A percentile compares a stretch with the other conserved stretches of the same genome.
phyloP scores from a whole-genome alignment of 2,329 filamentous ascomycete genomes.

The Penicillium sp. region DNA sequence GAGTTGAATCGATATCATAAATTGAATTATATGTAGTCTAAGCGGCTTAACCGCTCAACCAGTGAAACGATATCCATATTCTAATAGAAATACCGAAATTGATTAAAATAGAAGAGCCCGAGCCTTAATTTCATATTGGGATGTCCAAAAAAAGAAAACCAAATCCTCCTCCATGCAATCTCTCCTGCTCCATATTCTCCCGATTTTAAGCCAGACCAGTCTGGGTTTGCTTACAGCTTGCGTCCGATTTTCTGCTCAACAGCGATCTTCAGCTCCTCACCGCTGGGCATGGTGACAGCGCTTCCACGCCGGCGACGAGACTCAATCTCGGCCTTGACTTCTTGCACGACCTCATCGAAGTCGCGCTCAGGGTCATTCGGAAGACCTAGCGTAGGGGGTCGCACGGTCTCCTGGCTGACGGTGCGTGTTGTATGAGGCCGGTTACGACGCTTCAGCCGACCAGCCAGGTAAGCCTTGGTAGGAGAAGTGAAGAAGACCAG shows the following conservation, averaged over 20 bases:
- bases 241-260: conserved; percentile 57
- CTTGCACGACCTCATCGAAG: conserved; percentile 75
- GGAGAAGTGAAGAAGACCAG: conserved; percentile 81
- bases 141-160: not conserved
- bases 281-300: conserved; percentile 48
- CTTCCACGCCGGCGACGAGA: conserved; percentile 56
- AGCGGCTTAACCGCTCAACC: not conserved
- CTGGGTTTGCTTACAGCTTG: conserved; percentile 37
- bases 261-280: conserved; percentile 57
- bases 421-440: conserved; percentile 47
- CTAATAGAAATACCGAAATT: not conserved
- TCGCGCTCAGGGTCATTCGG: conserved; percentile 76
- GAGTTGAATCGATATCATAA: no score
- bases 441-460: conserved; percentile 63
- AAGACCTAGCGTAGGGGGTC: conserved; percentile 74
- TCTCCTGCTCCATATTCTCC: not conserved
- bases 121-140: not conserved
- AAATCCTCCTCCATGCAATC: not conserved
- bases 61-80: not conserved
- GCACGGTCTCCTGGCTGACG: conserved; percentile 62
- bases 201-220: not conserved
- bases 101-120: not conserved
- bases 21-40: not conserved
- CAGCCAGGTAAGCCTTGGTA: conserved; percentile 65
- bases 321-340: conserved; percentile 75